These are phyloP conservation scores for Helicocarpus griseus DNA, from an alignment of 2,329 filamentous ascomycete species.

Conservation along the genomic window DNA sequence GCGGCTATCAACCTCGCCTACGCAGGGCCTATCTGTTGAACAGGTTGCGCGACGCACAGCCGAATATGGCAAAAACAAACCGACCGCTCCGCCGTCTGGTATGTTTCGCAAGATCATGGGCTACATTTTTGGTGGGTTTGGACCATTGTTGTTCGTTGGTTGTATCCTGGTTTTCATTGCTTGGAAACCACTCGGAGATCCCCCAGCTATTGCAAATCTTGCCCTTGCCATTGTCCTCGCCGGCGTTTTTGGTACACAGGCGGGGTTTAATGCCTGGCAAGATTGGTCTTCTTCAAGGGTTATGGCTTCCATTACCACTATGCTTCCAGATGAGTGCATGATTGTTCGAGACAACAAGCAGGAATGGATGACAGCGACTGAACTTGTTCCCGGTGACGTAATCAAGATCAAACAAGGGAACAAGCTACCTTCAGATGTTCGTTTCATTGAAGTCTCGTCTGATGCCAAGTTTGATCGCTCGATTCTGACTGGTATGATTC, in stretches of 20 bases:
- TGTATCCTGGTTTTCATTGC: slow-evolving; percentile 64
- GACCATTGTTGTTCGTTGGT: slow-evolving; percentile 58
- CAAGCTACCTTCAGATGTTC: slow-evolving; percentile 64
- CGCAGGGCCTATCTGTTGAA: slow-evolving; percentile 50
- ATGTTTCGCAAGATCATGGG: slow-evolving; percentile 49
- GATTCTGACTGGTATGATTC: slow-evolving; percentile 53
- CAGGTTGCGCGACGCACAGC: slow-evolving; percentile 46
- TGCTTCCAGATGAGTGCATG: slow-evolving; percentile 66
- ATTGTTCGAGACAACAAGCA: slow-evolving; percentile 52
- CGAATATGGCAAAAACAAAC: slow-evolving; percentile 58
- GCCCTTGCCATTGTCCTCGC: slow-evolving; percentile 65
- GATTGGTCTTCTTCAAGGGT: slow-evolving; percentile 69
- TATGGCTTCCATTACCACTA: slow-evolving; percentile 69
- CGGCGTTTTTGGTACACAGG: slow-evolving; percentile 60
- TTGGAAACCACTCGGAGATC: slow-evolving; percentile 65
- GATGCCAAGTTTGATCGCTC: slow-evolving; percentile 65
- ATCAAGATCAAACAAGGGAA: slow-evolving; percentile 60
- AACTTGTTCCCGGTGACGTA: slow-evolving; percentile 64
- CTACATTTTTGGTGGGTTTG: slow-evolving; percentile 73
- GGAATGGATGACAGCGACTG: slow-evolving; percentile 41
- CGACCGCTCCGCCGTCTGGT: slow-evolving; percentile 55
- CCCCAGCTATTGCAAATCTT: slow-evolving; percentile 60
- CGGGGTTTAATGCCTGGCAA: slow-evolving; percentile 59
- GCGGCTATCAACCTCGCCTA: slow-evolving; percentile 48
- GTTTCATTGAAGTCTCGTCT: slow-evolving; percentile 57